Evolutionary conservation across 2,329 filamentous ascomycete species (phyloP).

Genomic region (Ophiognomonia clavigignenti-juglandacearum): DNA sequence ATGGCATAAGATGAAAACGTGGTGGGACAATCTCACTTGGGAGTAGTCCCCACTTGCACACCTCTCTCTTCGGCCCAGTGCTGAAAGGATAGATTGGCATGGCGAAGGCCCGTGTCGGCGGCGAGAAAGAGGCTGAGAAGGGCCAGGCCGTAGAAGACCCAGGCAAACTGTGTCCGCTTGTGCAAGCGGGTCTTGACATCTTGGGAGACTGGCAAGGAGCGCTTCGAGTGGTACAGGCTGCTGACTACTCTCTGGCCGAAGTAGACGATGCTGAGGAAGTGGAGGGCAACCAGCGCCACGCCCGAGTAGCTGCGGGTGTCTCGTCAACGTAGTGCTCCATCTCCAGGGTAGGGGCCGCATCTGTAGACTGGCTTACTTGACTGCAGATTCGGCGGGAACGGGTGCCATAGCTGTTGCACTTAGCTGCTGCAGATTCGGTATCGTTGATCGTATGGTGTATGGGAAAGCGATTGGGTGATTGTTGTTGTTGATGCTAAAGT

Average conservation of each 20-base stretch:
- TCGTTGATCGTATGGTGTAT: no score
- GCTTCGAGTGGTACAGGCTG: constrained; percentile 31
- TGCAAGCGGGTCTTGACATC: constrained; percentile 30
- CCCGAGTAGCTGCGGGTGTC: constrained; percentile 26
- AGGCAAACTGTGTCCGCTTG: constrained; percentile 27
- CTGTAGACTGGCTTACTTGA: constrained; percentile 14
- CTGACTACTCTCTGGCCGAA: constrained; percentile 27
- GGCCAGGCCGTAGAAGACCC: constrained; percentile 30
- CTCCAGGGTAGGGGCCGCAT: neutral
- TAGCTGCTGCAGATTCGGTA: no score
- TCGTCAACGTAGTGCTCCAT: no score
- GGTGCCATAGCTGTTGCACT: constrained; percentile 22
- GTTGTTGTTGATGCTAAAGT: no score
- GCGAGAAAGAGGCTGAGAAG: constrained; percentile 25
- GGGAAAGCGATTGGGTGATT: no score
- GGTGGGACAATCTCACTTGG: constrained; percentile 19
- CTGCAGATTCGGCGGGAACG: constrained; percentile 20
- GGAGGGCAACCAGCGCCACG: constrained; percentile 23
- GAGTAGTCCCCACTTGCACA: constrained; percentile 20
- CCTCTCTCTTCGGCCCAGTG: constrained; percentile 35
- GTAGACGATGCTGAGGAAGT: constrained; percentile 26
- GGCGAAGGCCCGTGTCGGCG: constrained; percentile 24
- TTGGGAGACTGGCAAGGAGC: constrained; percentile 28
- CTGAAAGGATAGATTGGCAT: constrained; percentile 30
- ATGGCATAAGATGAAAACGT: neutral